Conservation (phyloP, 1,139 yeast species). For the Protomyces macrosporus region DNA sequence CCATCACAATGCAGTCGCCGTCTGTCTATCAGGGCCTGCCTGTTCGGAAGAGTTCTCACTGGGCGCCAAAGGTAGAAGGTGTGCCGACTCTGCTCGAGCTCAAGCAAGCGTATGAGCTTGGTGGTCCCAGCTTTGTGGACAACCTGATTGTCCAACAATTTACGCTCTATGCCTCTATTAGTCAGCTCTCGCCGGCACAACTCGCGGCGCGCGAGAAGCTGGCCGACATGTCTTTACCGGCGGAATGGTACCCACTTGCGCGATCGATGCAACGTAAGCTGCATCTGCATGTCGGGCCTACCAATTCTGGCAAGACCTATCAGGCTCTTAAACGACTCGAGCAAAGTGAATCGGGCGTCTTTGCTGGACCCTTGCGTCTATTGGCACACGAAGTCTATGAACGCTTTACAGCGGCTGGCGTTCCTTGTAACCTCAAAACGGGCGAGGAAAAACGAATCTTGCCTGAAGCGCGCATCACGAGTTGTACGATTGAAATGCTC, state of each 20-base stretch:
- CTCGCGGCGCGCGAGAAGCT: conserved; percentile 10
- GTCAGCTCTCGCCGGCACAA: conserved; percentile 9
- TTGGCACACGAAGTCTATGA: conserved; percentile 89
- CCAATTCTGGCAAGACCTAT: conserved; percentile 94
- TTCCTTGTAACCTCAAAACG: conserved; percentile 76
- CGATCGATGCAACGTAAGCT: conserved; percentile 72
- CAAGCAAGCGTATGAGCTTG: background rate
- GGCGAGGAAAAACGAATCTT: conserved; percentile 87
- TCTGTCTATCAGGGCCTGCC: conserved; percentile 8
- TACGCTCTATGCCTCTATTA: conserved; percentile 12
- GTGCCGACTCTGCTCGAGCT: conserved; percentile 11
- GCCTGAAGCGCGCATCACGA: conserved; percentile 63
- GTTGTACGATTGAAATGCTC: conserved; percentile 94
- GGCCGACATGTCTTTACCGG: conserved; percentile 34
- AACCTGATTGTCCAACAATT: conserved; percentile 10
- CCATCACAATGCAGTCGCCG: background rate
- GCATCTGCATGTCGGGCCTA: conserved; percentile 92
- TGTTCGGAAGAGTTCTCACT: background rate
- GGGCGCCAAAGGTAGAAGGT: background rate
- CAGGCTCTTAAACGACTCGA: conserved; percentile 67
- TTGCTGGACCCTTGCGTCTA: conserved; percentile 89
- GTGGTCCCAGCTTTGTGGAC: conserved; percentile 17
- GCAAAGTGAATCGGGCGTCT: conserved; percentile 72
- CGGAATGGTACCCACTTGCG: conserved; percentile 85
- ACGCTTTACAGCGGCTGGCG: conserved; percentile 59